Evolutionary conservation across 768 basidiomycete genomes (phyloP), one percentile per base, ranked within the genome.

Genomic region (Boletus rubropictus): DNA sequence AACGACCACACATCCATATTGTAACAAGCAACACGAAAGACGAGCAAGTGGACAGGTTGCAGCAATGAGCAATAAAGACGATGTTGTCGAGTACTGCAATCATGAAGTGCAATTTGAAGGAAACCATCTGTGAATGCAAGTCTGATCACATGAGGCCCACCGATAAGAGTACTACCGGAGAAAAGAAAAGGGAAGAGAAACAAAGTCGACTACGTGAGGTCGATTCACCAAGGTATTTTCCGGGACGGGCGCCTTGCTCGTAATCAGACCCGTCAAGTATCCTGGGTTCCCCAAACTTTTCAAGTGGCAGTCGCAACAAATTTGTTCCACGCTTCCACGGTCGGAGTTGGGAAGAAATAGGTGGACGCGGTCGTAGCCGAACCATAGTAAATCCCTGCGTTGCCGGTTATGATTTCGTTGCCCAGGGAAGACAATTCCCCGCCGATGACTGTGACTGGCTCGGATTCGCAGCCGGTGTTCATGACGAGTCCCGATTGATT

Each of bases 401-500:
- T 72, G 6, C 82, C 82, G 6, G 74, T 72, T n/a, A 86, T 54
- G 42, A 77, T 58, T 39, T 74, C 72, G 25, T 60, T 68, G 5
- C 69, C 70, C 2, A 82, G 62, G 1, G 71, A 62, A 3, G 72
- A 35, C 57, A 73, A 64, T 54, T 79, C 78, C 8, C 84, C 85
- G 10, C 76, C 78, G 20, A 75, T 49, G 33, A 77, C 75, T 3
- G 59, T 39, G 31, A 54, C 55, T 10, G 51, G n/a, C 22, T 61
- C 66, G 0, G 52, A 24, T 31, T 61, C 66, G 0, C 51, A 51
- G 45, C 25, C 18, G 5, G 56, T 50, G 8, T 59, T 58, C 18
- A 60, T 66, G 31, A 87, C 78, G 5, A 78, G 71, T 0, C 84
- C 86, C 2, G 79, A 80, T 27, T 66, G 47, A 61, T 84, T 82